phyloP scores from a whole-genome alignment of 2,329 filamentous ascomycete genomes.

The Furcasterigmium furcatum region DNA sequence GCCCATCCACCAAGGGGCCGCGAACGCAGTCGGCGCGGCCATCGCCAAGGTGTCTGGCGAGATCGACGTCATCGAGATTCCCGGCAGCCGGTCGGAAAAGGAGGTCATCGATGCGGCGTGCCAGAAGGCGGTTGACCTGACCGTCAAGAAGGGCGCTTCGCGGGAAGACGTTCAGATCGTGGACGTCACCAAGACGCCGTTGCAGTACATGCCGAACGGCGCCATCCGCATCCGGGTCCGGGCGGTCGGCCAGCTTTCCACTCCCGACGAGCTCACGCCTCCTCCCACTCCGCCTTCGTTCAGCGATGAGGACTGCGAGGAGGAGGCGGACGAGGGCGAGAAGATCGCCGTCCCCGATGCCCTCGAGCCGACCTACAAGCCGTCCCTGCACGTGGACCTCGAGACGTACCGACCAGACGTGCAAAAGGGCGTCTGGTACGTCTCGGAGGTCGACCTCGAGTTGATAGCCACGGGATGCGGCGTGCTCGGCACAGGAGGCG shows the following conservation, averaged over 20 bases:
- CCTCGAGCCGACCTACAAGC: constrained; percentile 22
- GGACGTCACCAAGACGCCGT: constrained; percentile 39
- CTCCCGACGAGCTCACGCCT: constrained; percentile 18
- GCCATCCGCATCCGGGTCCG: constrained; percentile 29
- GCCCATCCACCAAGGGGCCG: constrained; percentile 50
- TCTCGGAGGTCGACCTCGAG: constrained; percentile 30
- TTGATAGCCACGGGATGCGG: constrained; percentile 30
- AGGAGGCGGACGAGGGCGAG: constrained; percentile 14
- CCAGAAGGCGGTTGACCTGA: constrained; percentile 37
- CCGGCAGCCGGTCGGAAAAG: constrained; percentile 32
- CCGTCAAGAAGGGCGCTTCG: constrained; percentile 41
- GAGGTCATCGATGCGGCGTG: constrained; percentile 34
- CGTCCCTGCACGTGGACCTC: constrained; percentile 23
- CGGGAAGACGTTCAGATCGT: constrained; percentile 37
- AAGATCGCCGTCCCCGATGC: constrained; percentile 24
- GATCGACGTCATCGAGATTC: constrained; percentile 47
- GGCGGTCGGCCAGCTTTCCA: constrained; percentile 26
- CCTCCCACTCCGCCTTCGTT: background rate
- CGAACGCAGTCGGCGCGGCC: constrained; percentile 59
- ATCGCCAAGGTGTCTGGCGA: constrained; percentile 52
- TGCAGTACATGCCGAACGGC: constrained; percentile 29
- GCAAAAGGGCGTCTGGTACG: constrained; percentile 24
- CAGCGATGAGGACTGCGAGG: constrained; percentile 3
- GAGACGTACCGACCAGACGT: constrained; percentile 25
- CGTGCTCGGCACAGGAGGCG: constrained; percentile 30